A percentile compares a stretch with the other conserved stretches of the same genome.
Conservation (phyloP, 2,329 filamentous ascomycete species). For the Fusarium redolens region DNA sequence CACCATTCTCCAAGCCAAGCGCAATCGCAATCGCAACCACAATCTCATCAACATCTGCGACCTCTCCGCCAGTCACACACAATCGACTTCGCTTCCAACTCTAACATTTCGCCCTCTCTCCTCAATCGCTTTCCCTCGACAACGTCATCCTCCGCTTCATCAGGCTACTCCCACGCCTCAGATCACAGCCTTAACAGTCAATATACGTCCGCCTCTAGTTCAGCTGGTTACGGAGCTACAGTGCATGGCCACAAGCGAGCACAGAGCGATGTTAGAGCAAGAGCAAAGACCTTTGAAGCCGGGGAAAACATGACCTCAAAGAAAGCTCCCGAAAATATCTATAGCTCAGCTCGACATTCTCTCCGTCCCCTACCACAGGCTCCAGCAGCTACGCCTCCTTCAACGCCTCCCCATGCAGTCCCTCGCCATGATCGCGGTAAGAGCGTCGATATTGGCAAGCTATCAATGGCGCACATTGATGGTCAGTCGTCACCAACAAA, state of each 20-base stretch:
- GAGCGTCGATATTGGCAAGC: constrained; percentile 70
- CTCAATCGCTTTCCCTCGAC: constrained; percentile 74
- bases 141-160: constrained; percentile 77
- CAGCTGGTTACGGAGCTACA: constrained; percentile 56
- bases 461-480: constrained; percentile 62
- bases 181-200: constrained; percentile 68
- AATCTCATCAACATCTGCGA: constrained; percentile 30
- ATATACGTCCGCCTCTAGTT: constrained; percentile 77
- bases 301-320: constrained; percentile 57
- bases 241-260: constrained; percentile 75
- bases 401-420: constrained; percentile 52
- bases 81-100: constrained; percentile 58
- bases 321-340: constrained; percentile 70
- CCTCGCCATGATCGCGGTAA: constrained; percentile 67
- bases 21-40: constrained; percentile 31
- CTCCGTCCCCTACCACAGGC: constrained; percentile 79
- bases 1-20: constrained; percentile 32
- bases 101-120: constrained; percentile 51
- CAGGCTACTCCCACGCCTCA: constrained; percentile 71
- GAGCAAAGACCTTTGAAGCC: constrained; percentile 61
- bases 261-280: constrained; percentile 74
- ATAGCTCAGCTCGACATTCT: constrained; percentile 79
- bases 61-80: constrained; percentile 66
- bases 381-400: constrained; percentile 60
- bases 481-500: constrained; percentile 52